These are phyloP conservation scores for Cyberlindnera maritima DNA, from an alignment of 805 yeast species.

Conservation along the genomic window DNA sequence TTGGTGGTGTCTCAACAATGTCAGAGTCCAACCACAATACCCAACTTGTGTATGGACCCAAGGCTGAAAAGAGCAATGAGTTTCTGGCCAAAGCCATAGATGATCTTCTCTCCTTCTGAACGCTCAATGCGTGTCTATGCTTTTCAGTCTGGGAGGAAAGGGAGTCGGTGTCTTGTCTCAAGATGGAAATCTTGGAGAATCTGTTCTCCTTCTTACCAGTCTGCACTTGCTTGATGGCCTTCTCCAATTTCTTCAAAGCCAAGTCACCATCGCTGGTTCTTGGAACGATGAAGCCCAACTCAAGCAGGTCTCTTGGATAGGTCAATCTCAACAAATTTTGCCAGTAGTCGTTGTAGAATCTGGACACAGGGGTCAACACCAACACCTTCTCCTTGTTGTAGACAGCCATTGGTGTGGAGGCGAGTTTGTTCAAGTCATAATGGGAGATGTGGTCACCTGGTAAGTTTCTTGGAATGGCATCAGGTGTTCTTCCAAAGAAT, in stretches of 20 bases:
- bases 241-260: constrained; percentile 69
- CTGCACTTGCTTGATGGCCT: constrained; percentile 72
- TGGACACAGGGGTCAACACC: constrained; percentile 86
- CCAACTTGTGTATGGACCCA: constrained; percentile 92
- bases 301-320: constrained; percentile 83
- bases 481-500: constrained; percentile 42
- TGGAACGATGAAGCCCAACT: constrained; percentile 91
- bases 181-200: constrained; percentile 79
- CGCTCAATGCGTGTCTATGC: constrained; percentile 83
- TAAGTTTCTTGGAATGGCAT: constrained; percentile 56
- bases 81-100: constrained; percentile 95
- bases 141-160: constrained; percentile 74
- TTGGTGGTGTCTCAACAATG: constrained; percentile 81
- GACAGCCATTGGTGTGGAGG: constrained; percentile 68
- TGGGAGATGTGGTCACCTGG: constrained; percentile 77
- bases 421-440: constrained; percentile 78
- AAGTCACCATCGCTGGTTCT: constrained; percentile 76
- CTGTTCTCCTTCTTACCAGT: constrained; percentile 57
- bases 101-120: constrained; percentile 84
- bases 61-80: constrained; percentile 82
- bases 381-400: constrained; percentile 79
- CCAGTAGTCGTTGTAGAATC: constrained; percentile 87
- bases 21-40: constrained; percentile 96
- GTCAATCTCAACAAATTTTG: constrained; percentile 67
- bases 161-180: constrained; percentile 87